Percentiles rank a stretch among this genome's conserved stretches.
Evolutionary conservation across 2,329 filamentous ascomycete genomes (phyloP).

Genomic region (Exophiala sideris): DNA sequence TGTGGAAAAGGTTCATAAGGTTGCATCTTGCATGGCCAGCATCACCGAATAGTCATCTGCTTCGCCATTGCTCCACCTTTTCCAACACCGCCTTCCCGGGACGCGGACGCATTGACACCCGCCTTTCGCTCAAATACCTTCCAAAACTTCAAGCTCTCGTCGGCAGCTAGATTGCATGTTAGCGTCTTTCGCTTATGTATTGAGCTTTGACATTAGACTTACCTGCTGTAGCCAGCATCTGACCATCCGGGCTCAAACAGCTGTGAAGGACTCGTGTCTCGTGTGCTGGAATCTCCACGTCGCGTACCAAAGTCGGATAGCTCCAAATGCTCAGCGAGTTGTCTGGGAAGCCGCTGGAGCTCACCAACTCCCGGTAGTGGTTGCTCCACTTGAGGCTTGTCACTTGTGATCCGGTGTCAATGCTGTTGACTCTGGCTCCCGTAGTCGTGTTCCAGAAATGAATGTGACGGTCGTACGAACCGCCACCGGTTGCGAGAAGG

Average conservation of each 20-base stretch:
- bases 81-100: conserved; percentile 64
- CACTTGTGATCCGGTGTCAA: conserved; percentile 96
- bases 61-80: conserved; percentile 83
- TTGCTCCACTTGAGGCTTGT: conserved; percentile 96
- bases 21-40: not conserved
- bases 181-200: not conserved
- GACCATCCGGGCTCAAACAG: conserved; percentile 92
- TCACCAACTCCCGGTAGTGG: conserved; percentile 96
- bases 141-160: conserved; percentile 99
- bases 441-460: conserved; percentile 99
- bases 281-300: conserved; percentile 95
- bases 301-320: conserved; percentile 94
- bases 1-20: not conserved
- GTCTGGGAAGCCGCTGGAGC: conserved; percentile 96
- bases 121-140: conserved; percentile 99
- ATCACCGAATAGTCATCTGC: conserved; percentile 89
- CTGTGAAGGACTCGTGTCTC: conserved; percentile 96
- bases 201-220: conserved; percentile 34
- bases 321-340: conserved; percentile 99
- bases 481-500: conserved; percentile 91
- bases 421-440: conserved; percentile 96
- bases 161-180: conserved; percentile 60
- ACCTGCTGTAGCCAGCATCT: conserved; percentile 94
- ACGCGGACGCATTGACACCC: conserved; percentile 61
- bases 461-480: conserved; percentile 94